phyloP scores from a whole-genome alignment of 2,329 filamentous ascomycete species.

The Elsinoe necatrix region DNA sequence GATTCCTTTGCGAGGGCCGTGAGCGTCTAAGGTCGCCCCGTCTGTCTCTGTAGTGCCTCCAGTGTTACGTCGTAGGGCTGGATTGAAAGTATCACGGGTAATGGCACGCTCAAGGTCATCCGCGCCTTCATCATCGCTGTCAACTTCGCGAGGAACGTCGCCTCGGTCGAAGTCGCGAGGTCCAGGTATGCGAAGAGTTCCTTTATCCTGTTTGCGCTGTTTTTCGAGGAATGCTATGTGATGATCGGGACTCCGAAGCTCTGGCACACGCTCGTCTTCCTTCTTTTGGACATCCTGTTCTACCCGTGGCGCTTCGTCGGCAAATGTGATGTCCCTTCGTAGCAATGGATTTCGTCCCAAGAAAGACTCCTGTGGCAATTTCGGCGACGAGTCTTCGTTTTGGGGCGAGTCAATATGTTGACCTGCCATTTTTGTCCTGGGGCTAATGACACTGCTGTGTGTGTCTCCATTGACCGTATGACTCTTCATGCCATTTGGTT shows the following conservation, averaged over 20 bases:
- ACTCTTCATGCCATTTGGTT: slow-evolving; percentile 46
- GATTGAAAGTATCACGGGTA: slow-evolving; percentile 22
- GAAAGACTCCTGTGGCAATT: slow-evolving; percentile 17
- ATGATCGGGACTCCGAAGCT: slow-evolving; percentile 55
- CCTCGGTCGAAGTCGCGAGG: slow-evolving; percentile 85
- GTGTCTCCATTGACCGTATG: slow-evolving; percentile 41
- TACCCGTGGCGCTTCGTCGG: slow-evolving; percentile 54
- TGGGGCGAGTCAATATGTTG: background rate
- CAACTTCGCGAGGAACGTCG: slow-evolving; percentile 56
- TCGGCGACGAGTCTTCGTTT: background rate
- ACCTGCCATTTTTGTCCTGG: slow-evolving; percentile 6
- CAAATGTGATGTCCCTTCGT: slow-evolving; percentile 55
- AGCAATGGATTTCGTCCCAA: slow-evolving; percentile 25
- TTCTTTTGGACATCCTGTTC: slow-evolving; percentile 34
- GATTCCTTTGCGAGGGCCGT: slow-evolving; percentile 42
- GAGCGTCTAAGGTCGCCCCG: slow-evolving; percentile 25
- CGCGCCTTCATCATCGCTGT: slow-evolving; percentile 35
- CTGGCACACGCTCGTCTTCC: slow-evolving; percentile 43
- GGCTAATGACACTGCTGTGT: slow-evolving; percentile 11
- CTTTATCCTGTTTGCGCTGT: slow-evolving; percentile 62
- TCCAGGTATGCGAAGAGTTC: slow-evolving; percentile 78
- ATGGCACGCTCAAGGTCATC: slow-evolving; percentile 24
- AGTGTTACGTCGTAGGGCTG: background rate
- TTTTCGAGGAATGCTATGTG: slow-evolving; percentile 84
- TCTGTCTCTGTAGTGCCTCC: slow-evolving; percentile 25